phyloP scores from a whole-genome alignment of 2,329 filamentous ascomycete species.

The Alternaria atra region DNA sequence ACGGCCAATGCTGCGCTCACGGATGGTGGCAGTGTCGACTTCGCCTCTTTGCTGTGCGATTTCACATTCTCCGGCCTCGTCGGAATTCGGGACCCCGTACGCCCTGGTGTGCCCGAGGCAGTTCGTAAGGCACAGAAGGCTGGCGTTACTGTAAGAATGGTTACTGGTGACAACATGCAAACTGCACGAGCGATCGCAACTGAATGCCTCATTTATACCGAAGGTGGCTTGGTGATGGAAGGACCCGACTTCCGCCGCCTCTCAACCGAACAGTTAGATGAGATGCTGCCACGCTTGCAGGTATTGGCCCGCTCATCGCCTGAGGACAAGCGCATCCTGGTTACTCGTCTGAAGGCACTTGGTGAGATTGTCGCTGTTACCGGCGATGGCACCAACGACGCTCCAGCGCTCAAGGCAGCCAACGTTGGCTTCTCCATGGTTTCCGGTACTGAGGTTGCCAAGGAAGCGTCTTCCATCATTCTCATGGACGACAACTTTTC shows the following conservation, averaged over 20 bases:
- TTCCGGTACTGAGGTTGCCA: constrained; percentile 93
- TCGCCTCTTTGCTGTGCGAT: constrained; percentile 29
- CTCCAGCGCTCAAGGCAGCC: constrained; percentile 94
- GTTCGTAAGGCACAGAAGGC: constrained; percentile 88
- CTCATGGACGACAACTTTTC: constrained; percentile 98
- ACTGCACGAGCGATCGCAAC: constrained; percentile 96
- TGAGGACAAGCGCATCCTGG: constrained; percentile 91
- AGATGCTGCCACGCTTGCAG: constrained; percentile 81
- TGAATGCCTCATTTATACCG: constrained; percentile 88
- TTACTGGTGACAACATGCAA: constrained; percentile 95
- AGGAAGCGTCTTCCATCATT: constrained; percentile 95
- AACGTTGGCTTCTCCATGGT: constrained; percentile 98
- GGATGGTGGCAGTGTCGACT: constrained; percentile 33
- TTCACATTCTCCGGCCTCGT: constrained; percentile 90
- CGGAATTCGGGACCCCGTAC: constrained; percentile 93
- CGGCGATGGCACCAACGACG: constrained; percentile 96
- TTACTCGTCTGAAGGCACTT: constrained; percentile 88
- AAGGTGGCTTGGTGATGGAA: constrained; percentile 79
- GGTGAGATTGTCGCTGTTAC: constrained; percentile 98
- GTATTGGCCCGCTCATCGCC: constrained; percentile 97
- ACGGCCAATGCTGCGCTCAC: constrained; percentile 34
- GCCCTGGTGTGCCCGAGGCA: constrained; percentile 84
- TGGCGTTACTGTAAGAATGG: constrained; percentile 93
- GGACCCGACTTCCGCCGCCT: constrained; percentile 91
- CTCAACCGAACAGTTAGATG: constrained; percentile 76